Percentiles rank a stretch among this genome's conserved stretches.
These are phyloP conservation scores for Cyclotella sp. DNA, from an alignment of 108 stramenopile species.

Conservation along the genomic window DNA sequence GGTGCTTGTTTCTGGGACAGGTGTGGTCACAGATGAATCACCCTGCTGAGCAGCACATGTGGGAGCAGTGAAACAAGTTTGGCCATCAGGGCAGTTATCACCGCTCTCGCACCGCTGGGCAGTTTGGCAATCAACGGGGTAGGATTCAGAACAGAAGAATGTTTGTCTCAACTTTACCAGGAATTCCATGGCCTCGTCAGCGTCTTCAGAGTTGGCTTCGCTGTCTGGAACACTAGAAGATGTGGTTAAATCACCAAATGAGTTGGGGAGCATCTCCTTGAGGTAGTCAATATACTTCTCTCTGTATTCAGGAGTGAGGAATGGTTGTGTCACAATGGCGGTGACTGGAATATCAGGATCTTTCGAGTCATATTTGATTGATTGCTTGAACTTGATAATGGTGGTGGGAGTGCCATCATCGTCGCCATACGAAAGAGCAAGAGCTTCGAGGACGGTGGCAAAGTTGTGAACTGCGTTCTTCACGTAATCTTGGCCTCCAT, in stretches of 20 bases:
- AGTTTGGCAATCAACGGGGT: constrained; percentile 18
- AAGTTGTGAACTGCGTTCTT: constrained; percentile 25
- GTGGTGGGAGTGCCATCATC: constrained; percentile 11
- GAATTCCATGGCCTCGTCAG: not conserved
- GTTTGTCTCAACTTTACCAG: constrained; percentile 16
- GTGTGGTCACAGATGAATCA: not conserved
- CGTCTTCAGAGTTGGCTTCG: not conserved
- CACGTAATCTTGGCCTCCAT: constrained; percentile 16
- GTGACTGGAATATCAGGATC: constrained; percentile 23
- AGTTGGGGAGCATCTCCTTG: constrained; percentile 19
- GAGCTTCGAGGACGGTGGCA: constrained; percentile 19
- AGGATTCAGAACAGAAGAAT: constrained; percentile 10
- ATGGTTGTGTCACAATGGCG: constrained; percentile 18
- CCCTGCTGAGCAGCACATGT: not conserved
- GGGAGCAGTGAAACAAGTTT: constrained; percentile 19
- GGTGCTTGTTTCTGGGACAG: not conserved
- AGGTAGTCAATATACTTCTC: constrained; percentile 18
- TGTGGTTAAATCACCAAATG: constrained; percentile 13
- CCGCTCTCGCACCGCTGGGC: constrained; percentile 11
- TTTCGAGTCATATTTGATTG: constrained; percentile 12
- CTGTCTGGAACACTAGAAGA: constrained; percentile 17
- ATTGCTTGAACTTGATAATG: constrained; percentile 19
- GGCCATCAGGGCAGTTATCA: constrained; percentile 11
- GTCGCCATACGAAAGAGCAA: constrained; percentile 22
- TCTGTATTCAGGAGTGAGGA: constrained; percentile 23